Evolutionary conservation across 2,329 filamentous ascomycete genomes (phyloP).

Genomic region (Domatiomyces catenatus): DNA sequence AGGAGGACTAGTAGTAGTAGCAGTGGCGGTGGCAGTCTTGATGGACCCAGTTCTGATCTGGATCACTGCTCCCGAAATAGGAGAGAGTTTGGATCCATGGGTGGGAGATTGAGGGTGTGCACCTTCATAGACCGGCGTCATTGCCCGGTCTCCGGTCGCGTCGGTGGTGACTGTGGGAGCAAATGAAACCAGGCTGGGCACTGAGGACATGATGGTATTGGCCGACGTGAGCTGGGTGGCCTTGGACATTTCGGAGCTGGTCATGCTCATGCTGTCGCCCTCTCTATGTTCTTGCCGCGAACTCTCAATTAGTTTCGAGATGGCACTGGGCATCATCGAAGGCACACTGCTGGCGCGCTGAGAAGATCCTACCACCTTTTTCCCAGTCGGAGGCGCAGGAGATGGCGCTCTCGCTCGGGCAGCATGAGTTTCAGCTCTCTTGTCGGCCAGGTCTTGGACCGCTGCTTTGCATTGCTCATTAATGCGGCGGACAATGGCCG

Average conservation of each 20-base stretch:
- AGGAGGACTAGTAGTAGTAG: too few relatives aligned
- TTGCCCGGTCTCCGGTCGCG: not conserved
- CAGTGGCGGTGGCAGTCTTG: not conserved
- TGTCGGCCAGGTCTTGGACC: constrained; percentile 53
- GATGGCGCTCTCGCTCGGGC: not conserved
- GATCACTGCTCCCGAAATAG: not conserved
- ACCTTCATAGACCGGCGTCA: not conserved
- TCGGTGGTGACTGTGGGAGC: not conserved
- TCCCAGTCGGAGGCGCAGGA: not conserved
- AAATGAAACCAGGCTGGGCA: not conserved
- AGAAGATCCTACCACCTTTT: not conserved
- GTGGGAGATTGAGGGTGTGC: not conserved
- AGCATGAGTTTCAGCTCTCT: not conserved
- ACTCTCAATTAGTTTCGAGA: not conserved
- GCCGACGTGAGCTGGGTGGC: not conserved
- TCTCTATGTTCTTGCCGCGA: not conserved
- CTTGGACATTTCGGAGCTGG: not conserved
- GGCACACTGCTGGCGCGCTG: not conserved
- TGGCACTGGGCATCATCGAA: not conserved
- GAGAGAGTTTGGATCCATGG: not conserved
- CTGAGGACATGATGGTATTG: not conserved
- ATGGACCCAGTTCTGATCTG: not conserved
- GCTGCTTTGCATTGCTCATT: constrained; percentile 93
- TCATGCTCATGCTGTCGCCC: not conserved
- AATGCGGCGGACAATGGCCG: constrained; percentile 96